Evolutionary conservation across 164 flowering plant genomes (phyloP), one percentile per base, ranked within the genome.

Genomic region (Litsea cubeba): DNA sequence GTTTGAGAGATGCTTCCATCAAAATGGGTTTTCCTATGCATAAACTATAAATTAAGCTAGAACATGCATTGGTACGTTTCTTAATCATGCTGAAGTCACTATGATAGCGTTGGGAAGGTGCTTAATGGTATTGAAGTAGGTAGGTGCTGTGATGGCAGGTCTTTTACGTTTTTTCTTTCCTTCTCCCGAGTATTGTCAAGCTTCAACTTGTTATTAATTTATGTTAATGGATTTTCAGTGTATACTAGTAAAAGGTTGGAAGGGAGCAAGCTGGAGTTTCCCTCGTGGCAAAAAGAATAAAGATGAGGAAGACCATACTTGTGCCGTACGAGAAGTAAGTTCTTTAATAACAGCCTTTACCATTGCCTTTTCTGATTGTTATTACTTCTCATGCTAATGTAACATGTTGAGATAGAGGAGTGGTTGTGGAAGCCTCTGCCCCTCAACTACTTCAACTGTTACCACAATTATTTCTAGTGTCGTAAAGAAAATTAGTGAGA

Each of bases 261-360:
- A 93, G 81, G 75, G 99, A 68, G 82, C 94, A 74, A 90, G 98
- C 82, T 95, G 99, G 99, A 91, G 99, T 78, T 95, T 95, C 79
- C 97, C 99, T 22, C 93, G 98, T 68, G 99, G 99, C 5, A 95
- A 95, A 80, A 95, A 93, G 85, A 90, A 81, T 82, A 93, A 93
- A 78, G 99, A 93, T 78, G 99, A 95, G 87, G 99, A 95, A 84
- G 99, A 95, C 76, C 91, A 93, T 75, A 83, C 83, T 3, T 95
- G 98, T 89, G 98, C 98, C 58, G 76, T 92, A 24, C 83, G 99
- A 81, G 99, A 95, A 81, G 99, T 95, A 83, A 83, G 79, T n/a
- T 32, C 15, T 71, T 60, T 60, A 17, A 2, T 11, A 60, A 26
- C 4, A 26, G 58, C 3, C 25, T 26, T 50, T 70, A 63, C 24